phyloP scores from a whole-genome alignment of 139 green algal genomes.

The Auxenochlorella pyrenoidosa region DNA sequence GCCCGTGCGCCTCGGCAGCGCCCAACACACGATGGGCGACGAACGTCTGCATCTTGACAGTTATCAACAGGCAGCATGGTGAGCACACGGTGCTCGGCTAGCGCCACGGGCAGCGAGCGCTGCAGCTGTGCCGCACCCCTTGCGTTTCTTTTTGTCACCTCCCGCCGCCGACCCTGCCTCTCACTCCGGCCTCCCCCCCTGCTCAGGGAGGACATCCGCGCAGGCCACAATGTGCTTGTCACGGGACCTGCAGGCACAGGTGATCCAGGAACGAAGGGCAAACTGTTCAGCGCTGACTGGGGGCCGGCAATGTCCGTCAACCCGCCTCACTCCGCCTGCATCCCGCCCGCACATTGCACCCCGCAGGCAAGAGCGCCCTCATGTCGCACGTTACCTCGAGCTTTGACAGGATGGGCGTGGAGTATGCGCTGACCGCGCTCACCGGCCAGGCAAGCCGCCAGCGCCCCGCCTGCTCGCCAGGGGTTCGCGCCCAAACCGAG shows the following conservation, averaged over 20 bases:
- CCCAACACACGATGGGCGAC: neutral
- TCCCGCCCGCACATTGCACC: too few relatives aligned
- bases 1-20: too few relatives aligned
- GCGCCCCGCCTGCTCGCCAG: too few relatives aligned
- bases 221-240: neutral
- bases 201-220: neutral
- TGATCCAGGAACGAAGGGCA: neutral
- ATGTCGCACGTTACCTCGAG: neutral
- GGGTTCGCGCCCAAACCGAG: too few relatives aligned
- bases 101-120: too few relatives aligned
- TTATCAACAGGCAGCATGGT: neutral
- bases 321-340: neutral
- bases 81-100: neutral
- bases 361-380: neutral
- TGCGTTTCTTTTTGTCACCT: too few relatives aligned
- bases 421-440: slow-evolving; percentile 1
- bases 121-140: too few relatives aligned
- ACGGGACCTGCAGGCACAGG: neutral
- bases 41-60: neutral
- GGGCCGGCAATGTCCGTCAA: too few relatives aligned
- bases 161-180: too few relatives aligned
- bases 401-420: neutral
- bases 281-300: neutral
- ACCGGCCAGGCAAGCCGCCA: neutral
- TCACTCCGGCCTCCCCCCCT: too few relatives aligned